Conservation (phyloP, 106 monocot species). For the Dendrobium catenatum region DNA sequence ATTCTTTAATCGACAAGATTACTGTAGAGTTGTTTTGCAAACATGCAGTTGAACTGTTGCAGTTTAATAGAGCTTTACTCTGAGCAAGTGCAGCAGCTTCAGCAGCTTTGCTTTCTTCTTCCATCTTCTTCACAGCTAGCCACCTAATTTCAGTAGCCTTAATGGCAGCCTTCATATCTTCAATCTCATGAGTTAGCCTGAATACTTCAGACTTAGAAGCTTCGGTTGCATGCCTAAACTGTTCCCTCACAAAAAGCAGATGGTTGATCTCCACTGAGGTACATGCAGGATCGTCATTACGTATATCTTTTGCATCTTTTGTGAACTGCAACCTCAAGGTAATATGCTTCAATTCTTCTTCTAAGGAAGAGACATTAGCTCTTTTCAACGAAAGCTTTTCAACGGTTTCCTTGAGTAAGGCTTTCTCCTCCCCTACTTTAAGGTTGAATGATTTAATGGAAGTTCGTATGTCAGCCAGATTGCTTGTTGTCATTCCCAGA, state of each 20-base stretch:
- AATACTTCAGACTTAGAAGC: constrained; percentile 38
- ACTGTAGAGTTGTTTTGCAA: constrained; percentile 20
- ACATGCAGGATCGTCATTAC: constrained; percentile 15
- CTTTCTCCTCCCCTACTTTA: constrained; percentile 55
- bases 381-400: constrained; percentile 47
- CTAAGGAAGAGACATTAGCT: constrained; percentile 40
- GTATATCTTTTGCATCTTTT: constrained; percentile 18
- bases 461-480: constrained; percentile 42
- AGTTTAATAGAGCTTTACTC: constrained; percentile 36
- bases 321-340: constrained; percentile 31
- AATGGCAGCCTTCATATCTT: constrained; percentile 36
- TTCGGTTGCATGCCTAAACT: constrained; percentile 42
- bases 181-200: constrained; percentile 45
- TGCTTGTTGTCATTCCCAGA: constrained; percentile 46
- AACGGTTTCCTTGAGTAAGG: constrained; percentile 36
- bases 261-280: constrained; percentile 46
- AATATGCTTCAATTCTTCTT: constrained; percentile 53
- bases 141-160: constrained; percentile 50
- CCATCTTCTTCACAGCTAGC: constrained; percentile 71
- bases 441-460: constrained; percentile 40
- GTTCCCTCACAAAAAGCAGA: constrained; percentile 53
- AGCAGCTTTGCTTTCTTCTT: constrained; percentile 66
- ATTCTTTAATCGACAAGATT: constrained; percentile 49
- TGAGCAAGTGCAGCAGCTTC: constrained; percentile 48
- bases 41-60: no score